phyloP scores from a whole-genome alignment of 306 rosid genomes.

The Dryas alaskensis region DNA sequence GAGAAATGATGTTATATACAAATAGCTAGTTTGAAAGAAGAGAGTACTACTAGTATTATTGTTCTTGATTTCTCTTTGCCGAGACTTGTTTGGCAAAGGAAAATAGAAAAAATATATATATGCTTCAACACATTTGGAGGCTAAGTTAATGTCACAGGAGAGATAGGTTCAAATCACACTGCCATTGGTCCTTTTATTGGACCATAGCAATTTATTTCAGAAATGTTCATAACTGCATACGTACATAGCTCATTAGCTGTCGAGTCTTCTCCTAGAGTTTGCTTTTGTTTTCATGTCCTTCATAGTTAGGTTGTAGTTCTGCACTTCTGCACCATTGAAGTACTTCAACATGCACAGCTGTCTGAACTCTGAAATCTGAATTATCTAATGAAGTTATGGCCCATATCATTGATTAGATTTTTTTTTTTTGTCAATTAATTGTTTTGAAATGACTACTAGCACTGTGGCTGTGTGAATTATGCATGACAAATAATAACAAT shows the following conservation, averaged over 20 bases:
- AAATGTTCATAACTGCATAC: background rate
- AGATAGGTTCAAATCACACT: background rate
- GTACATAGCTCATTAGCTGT: background rate
- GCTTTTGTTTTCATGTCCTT: background rate
- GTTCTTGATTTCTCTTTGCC: too few species aligned
- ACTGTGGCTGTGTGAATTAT: too few species aligned
- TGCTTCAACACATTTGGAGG: constrained; percentile 41
- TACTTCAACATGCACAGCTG: background rate
- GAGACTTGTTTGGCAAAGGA: background rate
- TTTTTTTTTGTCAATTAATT: background rate
- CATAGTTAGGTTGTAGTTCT: too few species aligned
- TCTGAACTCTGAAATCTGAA: background rate
- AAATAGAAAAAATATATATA: background rate
- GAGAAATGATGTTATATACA: too few species aligned
- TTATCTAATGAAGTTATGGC: background rate
- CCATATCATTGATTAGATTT: background rate
- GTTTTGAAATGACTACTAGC: too few species aligned
- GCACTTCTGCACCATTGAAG: background rate
- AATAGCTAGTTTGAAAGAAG: too few species aligned
- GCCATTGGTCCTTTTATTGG: background rate
- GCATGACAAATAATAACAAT: too few species aligned
- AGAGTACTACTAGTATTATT: too few species aligned
- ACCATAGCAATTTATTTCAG: background rate
- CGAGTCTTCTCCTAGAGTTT: background rate
- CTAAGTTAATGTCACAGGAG: constrained; percentile 32